Evolutionary conservation across 202 grass and related monocot species (phyloP).

Genomic region (Panicum hallii): DNA sequence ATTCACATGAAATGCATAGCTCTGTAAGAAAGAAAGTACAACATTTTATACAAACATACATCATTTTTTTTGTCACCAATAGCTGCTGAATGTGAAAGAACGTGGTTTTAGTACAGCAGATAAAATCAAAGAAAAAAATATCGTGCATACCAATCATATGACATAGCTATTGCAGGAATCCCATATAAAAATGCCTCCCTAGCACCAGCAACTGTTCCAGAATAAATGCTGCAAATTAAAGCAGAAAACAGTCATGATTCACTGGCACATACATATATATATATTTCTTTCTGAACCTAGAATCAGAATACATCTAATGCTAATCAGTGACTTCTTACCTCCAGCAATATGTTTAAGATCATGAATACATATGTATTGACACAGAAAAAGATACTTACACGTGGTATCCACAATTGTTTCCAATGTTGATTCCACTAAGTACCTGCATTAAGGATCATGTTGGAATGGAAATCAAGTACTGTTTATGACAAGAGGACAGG

Average conservation of each 20-base stretch:
- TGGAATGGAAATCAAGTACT: neutral
- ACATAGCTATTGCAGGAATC: slow-evolving; percentile 85
- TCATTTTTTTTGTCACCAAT: neutral
- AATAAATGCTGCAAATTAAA: slow-evolving; percentile 80
- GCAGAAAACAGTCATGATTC: slow-evolving; percentile 30
- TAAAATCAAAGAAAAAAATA: slow-evolving; percentile 12
- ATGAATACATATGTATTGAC: slow-evolving; percentile 14
- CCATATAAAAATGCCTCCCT: slow-evolving; percentile 92
- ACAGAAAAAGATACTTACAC: slow-evolving; percentile 58
- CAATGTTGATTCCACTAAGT: slow-evolving; percentile 93
- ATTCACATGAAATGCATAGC: slow-evolving; percentile 11
- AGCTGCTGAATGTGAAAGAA: slow-evolving; percentile 13
- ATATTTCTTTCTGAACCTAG: neutral
- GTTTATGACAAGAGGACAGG: slow-evolving; percentile 16
- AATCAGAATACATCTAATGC: slow-evolving; percentile 20
- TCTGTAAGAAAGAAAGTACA: slow-evolving; percentile 7
- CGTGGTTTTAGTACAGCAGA: neutral
- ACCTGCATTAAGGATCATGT: slow-evolving; percentile 64
- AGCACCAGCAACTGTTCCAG: slow-evolving; percentile 97
- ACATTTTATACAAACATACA: neutral
- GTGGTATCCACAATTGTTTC: slow-evolving; percentile 88
- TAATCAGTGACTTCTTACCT: slow-evolving; percentile 8
- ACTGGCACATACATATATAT: neutral
- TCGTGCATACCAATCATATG: slow-evolving; percentile 80
- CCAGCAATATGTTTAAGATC: slow-evolving; percentile 11